These are phyloP conservation scores for Ehretia macrophylla DNA, from an alignment of 257 asterid genomes.

Conservation along the genomic window DNA sequence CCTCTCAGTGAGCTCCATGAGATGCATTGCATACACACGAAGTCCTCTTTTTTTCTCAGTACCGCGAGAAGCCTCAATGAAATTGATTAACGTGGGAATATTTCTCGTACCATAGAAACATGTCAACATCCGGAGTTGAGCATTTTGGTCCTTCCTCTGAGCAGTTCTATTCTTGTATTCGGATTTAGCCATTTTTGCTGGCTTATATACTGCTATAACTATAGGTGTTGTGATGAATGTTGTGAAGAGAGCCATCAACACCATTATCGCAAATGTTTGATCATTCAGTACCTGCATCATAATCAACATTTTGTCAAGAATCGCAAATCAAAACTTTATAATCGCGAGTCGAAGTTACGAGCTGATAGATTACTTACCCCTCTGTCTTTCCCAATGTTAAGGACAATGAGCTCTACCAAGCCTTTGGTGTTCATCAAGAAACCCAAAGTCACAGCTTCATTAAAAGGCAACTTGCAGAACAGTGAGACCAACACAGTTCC, in stretches of 20 bases:
- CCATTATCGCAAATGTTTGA: slow-evolving; percentile 73
- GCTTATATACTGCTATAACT: slow-evolving; percentile 50
- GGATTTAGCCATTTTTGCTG: slow-evolving; percentile 37
- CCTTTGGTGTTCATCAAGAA: slow-evolving; percentile 72
- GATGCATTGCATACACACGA: slow-evolving; percentile 68
- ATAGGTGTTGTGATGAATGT: slow-evolving; percentile 68
- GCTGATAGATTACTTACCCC: slow-evolving; percentile 43
- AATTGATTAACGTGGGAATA: slow-evolving; percentile 55
- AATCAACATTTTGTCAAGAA: slow-evolving; percentile 1
- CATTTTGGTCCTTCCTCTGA: slow-evolving; percentile 39
- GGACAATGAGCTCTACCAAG: slow-evolving; percentile 62
- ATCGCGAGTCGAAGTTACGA: background rate
- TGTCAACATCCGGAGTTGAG: slow-evolving; percentile 46
- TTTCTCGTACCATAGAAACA: slow-evolving; percentile 56
- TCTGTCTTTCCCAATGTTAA: slow-evolving; percentile 58
- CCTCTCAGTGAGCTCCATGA: slow-evolving; percentile 74
- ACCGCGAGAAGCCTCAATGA: slow-evolving; percentile 69
- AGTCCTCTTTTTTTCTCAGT: slow-evolving; percentile 53
- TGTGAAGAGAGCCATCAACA: slow-evolving; percentile 74
- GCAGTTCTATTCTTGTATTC: slow-evolving; percentile 55
- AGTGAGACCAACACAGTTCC: slow-evolving; percentile 48
- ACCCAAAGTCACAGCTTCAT: slow-evolving; percentile 55
- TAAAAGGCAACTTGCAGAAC: slow-evolving; percentile 34
- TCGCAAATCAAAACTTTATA: background rate
- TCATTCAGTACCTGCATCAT: slow-evolving; percentile 65